Evolutionary conservation across 257 asterid species (phyloP).

Genomic region (Salvia splendens): DNA sequence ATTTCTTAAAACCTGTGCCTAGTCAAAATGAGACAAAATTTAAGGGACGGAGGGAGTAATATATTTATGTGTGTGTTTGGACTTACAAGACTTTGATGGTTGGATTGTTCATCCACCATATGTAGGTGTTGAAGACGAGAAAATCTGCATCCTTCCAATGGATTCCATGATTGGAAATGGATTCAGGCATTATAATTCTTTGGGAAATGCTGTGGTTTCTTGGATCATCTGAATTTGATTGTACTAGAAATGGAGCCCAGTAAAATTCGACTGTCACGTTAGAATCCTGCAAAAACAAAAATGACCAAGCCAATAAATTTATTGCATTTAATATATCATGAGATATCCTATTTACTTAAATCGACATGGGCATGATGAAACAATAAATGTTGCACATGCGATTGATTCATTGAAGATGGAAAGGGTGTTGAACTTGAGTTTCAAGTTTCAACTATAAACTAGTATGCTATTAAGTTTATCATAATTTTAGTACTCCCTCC

Average conservation of each 20-base stretch:
- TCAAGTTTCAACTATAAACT: no score
- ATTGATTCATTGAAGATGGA: background rate
- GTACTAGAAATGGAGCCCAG: conserved; percentile 67
- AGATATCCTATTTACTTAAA: background rate
- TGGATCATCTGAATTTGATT: conserved; percentile 67
- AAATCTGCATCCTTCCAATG: conserved; percentile 53
- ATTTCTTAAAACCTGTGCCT: no score
- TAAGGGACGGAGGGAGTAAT: no score
- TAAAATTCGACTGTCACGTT: conserved; percentile 58
- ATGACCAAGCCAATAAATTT: background rate
- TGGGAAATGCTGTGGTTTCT: conserved; percentile 45
- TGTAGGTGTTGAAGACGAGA: conserved; percentile 61
- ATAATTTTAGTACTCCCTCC: no score
- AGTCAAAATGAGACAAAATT: no score
- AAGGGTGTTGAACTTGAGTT: no score
- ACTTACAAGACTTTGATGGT: conserved; percentile 43
- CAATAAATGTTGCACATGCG: conserved; percentile 25
- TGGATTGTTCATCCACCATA: conserved; percentile 64
- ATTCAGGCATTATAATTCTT: conserved; percentile 42
- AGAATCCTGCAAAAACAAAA: conserved; percentile 42
- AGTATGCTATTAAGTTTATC: no score
- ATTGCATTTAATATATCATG: no score
- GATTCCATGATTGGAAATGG: conserved; percentile 34
- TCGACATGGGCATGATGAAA: background rate
- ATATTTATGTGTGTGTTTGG: background rate